Evolutionary conservation across 768 basidiomycete species (phyloP).

Genomic region (Clavulina sp.): DNA sequence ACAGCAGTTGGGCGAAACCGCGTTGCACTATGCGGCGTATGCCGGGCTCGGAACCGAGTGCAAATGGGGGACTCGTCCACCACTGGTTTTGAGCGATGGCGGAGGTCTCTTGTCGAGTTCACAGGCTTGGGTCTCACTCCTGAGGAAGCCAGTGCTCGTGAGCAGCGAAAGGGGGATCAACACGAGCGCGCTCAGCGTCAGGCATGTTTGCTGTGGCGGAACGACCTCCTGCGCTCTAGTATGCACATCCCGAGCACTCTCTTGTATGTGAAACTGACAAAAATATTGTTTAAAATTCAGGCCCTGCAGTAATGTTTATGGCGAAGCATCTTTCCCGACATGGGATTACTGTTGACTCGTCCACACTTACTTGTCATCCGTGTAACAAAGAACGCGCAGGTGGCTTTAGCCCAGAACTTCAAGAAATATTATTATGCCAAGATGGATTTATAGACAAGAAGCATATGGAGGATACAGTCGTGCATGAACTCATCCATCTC

Average conservation of each 20-base stretch:
- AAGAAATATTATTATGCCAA: slow-evolving; percentile 71
- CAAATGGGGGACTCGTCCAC: too few relatives aligned
- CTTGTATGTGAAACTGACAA: background rate
- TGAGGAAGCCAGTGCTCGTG: slow-evolving; percentile 22
- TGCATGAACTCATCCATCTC: slow-evolving; percentile 89
- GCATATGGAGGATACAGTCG: slow-evolving; percentile 85
- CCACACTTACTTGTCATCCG: slow-evolving; percentile 68
- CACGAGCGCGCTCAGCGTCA: background rate
- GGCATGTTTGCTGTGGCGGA: background rate
- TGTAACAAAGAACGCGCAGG: slow-evolving; percentile 62
- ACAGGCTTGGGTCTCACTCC: slow-evolving; percentile 35
- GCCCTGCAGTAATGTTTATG: slow-evolving; percentile 80
- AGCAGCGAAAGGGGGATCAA: slow-evolving; percentile 14
- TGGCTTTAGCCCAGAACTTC: slow-evolving; percentile 54
- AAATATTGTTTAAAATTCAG: too few relatives aligned
- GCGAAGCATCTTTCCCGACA: slow-evolving; percentile 68
- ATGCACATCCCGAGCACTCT: slow-evolving; percentile 17
- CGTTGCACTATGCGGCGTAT: too few relatives aligned
- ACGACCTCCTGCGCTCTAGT: slow-evolving; percentile 25
- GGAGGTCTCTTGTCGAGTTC: slow-evolving; percentile 28
- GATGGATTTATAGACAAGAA: slow-evolving; percentile 62
- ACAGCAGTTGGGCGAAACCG: too few relatives aligned
- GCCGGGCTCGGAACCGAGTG: too few relatives aligned
- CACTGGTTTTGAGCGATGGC: slow-evolving; percentile 42
- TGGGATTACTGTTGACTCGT: slow-evolving; percentile 49